phyloP scores from a whole-genome alignment of 2,329 filamentous ascomycete species.

The Orbilia javanica region DNA sequence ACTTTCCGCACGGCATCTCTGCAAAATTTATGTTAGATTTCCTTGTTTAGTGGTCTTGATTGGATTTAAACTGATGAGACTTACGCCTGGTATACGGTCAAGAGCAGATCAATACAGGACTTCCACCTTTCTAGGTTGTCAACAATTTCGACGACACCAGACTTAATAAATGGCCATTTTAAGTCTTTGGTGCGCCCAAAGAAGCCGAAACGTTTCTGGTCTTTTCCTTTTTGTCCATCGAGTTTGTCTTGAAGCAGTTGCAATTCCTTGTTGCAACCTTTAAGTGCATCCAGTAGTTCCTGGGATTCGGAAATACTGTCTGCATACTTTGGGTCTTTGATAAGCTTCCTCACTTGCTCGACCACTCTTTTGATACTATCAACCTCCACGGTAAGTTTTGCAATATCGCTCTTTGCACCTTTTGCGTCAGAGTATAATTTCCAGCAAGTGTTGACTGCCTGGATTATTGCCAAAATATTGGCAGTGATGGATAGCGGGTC shows the following conservation, averaged over 20 bases:
- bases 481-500: conserved; percentile 1
- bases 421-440: background rate
- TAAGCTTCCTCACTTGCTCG: background rate
- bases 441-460: background rate
- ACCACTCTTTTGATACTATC: background rate
- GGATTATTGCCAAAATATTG: background rate
- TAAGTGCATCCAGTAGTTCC: background rate
- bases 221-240: background rate
- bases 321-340: background rate
- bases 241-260: background rate
- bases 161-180: conserved; percentile 27
- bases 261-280: background rate
- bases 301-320: background rate
- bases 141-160: conserved; percentile 11
- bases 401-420: background rate
- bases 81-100: conserved; percentile 5
- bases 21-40: background rate
- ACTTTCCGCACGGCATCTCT: background rate
- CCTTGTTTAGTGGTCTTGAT: background rate
- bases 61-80: background rate
- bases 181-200: background rate
- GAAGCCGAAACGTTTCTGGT: background rate
- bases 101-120: background rate
- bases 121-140: conserved; percentile 27
- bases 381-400: background rate